A percentile compares a stretch with the other conserved stretches of the same genome.
Conservation (phyloP, 2,329 filamentous ascomycete genomes). For the Camptophora hylomeconis region DNA sequence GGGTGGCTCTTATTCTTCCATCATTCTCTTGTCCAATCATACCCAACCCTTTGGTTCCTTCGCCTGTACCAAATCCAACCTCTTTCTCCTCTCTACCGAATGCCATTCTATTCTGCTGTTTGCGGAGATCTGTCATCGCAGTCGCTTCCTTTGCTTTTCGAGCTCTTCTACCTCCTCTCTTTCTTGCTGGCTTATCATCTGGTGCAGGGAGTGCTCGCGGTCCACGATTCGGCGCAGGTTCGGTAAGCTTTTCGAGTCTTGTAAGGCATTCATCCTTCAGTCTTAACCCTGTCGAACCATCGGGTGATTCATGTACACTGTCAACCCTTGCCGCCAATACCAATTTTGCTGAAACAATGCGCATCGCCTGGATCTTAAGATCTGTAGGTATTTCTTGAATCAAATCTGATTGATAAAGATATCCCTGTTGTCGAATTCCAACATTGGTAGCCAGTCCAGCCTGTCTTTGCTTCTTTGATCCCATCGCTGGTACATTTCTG, state of each 20-base stretch:
- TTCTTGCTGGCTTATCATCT: constrained; percentile 87
- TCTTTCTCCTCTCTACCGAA: constrained; percentile 95
- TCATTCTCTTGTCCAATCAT: constrained; percentile 88
- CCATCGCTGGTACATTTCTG: constrained; percentile 83
- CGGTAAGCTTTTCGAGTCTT: constrained; percentile 81
- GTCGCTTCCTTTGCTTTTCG: constrained; percentile 93
- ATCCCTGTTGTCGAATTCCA: constrained; percentile 80
- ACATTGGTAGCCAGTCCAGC: constrained; percentile 86
- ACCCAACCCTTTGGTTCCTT: constrained; percentile 74
- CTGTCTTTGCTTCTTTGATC: constrained; percentile 72
- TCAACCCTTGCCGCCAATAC: constrained; percentile 89
- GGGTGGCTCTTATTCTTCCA: constrained; percentile 73
- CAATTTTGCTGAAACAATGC: constrained; percentile 85
- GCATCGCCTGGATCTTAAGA: constrained; percentile 83
- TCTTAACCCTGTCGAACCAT: constrained; percentile 71
- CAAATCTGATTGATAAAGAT: constrained; percentile 81
- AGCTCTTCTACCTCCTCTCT: constrained; percentile 79
- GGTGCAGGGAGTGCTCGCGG: constrained; percentile 76
- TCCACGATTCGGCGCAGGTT: constrained; percentile 81
- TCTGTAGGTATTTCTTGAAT: constrained; percentile 75
- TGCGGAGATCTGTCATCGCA: constrained; percentile 91
- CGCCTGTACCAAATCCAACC: constrained; percentile 76
- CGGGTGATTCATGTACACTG: constrained; percentile 64
- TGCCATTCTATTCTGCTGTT: constrained; percentile 89
- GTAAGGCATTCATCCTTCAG: constrained; percentile 73